A percentile compares a stretch with the other conserved stretches of the same genome.
Conservation (phyloP, 352 stramenopile species). For the Elongisporangium anandrum region DNA sequence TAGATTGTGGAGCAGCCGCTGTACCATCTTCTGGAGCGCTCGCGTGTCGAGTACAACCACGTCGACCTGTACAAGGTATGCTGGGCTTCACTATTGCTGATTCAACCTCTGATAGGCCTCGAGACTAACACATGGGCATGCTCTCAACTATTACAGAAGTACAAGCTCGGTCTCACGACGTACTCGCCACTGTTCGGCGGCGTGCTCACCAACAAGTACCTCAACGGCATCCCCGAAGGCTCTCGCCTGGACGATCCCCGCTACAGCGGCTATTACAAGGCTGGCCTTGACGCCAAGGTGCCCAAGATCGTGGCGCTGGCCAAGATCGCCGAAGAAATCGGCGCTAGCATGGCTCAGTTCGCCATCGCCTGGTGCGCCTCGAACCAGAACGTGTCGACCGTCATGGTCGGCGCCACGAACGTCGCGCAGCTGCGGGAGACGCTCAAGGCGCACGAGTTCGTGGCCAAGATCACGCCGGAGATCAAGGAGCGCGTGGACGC, state of each 20-base stretch:
- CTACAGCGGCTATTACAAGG: background rate
- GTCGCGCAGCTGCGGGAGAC: conserved; percentile 55
- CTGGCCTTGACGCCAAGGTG: conserved; percentile 11
- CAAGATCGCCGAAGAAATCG: conserved; percentile 31
- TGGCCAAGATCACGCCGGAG: conserved; percentile 42
- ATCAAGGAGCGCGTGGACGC: conserved; percentile 44
- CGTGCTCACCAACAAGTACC: conserved; percentile 57
- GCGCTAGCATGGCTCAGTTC: conserved; percentile 32
- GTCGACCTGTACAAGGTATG: conserved; percentile 25
- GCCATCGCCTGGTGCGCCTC: conserved; percentile 52
- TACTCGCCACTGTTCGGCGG: conserved; percentile 20
- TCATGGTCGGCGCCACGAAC: conserved; percentile 53
- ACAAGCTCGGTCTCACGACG: conserved; percentile 27
- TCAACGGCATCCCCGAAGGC: conserved; percentile 18
- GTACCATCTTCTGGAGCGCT: conserved; percentile 43
- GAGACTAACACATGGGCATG: too few relatives aligned
- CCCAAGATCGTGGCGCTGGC: conserved; percentile 29
- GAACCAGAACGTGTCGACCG: conserved; percentile 50
- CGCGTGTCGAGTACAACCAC: conserved; percentile 32
- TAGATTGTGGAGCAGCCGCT: conserved; percentile 38
- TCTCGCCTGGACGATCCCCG: conserved; percentile 11
- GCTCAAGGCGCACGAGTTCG: conserved; percentile 31
- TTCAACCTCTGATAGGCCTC: too few relatives aligned
- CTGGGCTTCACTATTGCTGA: too few relatives aligned
- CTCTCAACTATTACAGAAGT: conserved; percentile 16